Base-by-base conservation (phyloP, 2,329 filamentous ascomycete genomes). In the Venturia pyrina region DNA sequence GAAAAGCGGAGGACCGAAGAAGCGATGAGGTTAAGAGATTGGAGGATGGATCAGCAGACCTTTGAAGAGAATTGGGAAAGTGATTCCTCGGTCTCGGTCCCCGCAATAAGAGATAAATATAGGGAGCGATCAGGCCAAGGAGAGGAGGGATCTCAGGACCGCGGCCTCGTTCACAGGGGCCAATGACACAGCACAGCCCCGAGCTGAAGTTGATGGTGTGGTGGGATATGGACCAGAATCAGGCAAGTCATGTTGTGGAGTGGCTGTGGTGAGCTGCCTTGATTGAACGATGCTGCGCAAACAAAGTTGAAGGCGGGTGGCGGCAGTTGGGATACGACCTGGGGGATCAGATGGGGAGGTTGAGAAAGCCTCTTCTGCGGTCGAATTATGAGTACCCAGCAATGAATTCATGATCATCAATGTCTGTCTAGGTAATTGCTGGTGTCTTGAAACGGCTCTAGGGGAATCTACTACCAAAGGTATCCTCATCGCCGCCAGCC, bases 41-140 rank as follows among this genome's bases (percentile, higher is more conserved):
- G 24, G 21, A 53, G 21, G 21, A 53, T 11, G 24, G 50, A 34
- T 32, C 28, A 19, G 21, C 19, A 28, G 34, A 10, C 10, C 34
- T 37, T 37, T 37, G 34, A 56, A 13, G 15, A 17, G 10, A 3
- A 34, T 7, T 5, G 50, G 21, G 28, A 32, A 56, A 11, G 1
- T 56, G 50, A 24, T 8, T 32, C 50, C 50, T 56, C 50, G 50
- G 50, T 56, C 50, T 56, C 50, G 50, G 50, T 56, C 50, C 50
- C 50, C 50, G 28, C 28, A 40, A 40, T 40, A 11, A 11, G 37
- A 40, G 6, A 3, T 24, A 24, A 21, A 6, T 24, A 8, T 53
- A 24, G 48, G n/a, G 24, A 28, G 37, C 48, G 48, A 53, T 53
- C 48, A 53, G 48, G 48, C 48, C 46, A 21, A 50, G 7, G 32